Conservation (phyloP, 352 stramenopile species). For the Thalassiosira delicatula region DNA sequence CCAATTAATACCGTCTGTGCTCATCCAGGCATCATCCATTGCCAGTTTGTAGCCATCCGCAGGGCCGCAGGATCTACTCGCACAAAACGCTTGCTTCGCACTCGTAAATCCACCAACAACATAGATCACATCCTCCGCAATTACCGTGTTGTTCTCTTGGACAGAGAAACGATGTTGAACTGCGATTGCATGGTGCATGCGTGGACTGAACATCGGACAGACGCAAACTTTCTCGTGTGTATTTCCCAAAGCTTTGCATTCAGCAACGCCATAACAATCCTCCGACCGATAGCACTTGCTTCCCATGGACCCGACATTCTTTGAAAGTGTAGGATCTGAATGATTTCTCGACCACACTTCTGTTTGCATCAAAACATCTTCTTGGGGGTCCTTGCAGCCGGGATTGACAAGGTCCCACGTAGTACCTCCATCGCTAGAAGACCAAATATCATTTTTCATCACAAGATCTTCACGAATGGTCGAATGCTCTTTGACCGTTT, state of each 20-base stretch:
- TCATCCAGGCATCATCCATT: conserved; percentile 78
- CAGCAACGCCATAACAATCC: conserved; percentile 82
- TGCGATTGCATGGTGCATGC: conserved; percentile 75
- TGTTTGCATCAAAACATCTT: conserved; percentile 68
- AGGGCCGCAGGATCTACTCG: conserved; percentile 66
- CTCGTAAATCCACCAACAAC: conserved; percentile 81
- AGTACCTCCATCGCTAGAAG: conserved; percentile 67
- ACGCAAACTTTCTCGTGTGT: conserved; percentile 76
- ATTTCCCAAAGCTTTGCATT: conserved; percentile 66
- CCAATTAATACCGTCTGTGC: conserved; percentile 66
- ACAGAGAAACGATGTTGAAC: conserved; percentile 69
- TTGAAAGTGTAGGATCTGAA: conserved; percentile 31
- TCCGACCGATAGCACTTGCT: conserved; percentile 58
- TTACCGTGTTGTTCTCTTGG: conserved; percentile 44
- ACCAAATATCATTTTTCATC: conserved; percentile 86
- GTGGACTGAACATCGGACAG: conserved; percentile 81
- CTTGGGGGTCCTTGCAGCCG: conserved; percentile 76
- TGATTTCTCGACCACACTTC: conserved; percentile 66
- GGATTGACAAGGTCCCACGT: conserved; percentile 82
- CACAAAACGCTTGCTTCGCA: conserved; percentile 76
- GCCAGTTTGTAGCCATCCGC: conserved; percentile 70
- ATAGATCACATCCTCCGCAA: conserved; percentile 77
- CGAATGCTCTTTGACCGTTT: conserved; percentile 59
- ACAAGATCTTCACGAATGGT: conserved; percentile 72
- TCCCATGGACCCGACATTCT: conserved; percentile 53